Evolutionary conservation across 352 stramenopile species (phyloP).

Genomic region (Phytophthora ohioensis): DNA sequence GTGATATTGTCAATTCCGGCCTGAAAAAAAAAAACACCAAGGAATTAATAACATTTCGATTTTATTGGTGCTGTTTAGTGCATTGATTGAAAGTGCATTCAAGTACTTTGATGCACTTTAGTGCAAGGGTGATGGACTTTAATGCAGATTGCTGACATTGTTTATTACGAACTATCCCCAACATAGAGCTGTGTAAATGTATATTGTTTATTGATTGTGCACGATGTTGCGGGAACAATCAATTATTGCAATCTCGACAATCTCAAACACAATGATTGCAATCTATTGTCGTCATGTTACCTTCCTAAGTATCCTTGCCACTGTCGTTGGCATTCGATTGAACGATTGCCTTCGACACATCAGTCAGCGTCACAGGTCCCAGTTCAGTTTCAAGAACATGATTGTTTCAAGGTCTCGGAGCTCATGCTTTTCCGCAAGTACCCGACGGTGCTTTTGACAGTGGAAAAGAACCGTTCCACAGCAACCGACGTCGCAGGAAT

Average conservation of each 20-base stretch:
- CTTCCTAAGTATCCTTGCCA: neutral
- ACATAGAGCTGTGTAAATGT: constrained; percentile 1
- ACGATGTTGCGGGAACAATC: neutral
- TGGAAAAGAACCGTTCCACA: constrained; percentile 9
- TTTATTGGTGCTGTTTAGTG: no score
- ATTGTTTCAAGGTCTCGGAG: neutral
- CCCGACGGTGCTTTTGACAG: constrained; percentile 7
- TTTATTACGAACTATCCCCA: no score
- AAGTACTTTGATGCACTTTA: no score
- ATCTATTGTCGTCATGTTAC: neutral
- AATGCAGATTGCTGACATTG: no score
- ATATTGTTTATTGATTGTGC: constrained; percentile 10
- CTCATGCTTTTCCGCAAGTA: constrained; percentile 9
- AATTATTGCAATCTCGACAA: constrained; percentile 10
- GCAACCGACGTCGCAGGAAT: constrained; percentile 11
- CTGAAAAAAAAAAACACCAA: no score
- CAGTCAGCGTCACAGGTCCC: constrained; percentile 1
- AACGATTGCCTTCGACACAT: neutral
- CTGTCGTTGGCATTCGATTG: neutral
- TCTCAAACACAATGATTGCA: neutral
- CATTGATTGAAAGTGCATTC: no score
- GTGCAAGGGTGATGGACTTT: no score
- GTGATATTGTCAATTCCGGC: no score
- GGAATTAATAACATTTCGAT: no score
- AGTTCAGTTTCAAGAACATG: constrained; percentile 13